Evolutionary conservation across 2,329 filamentous ascomycete genomes (phyloP).

Genomic region (Fusarium lateritium): DNA sequence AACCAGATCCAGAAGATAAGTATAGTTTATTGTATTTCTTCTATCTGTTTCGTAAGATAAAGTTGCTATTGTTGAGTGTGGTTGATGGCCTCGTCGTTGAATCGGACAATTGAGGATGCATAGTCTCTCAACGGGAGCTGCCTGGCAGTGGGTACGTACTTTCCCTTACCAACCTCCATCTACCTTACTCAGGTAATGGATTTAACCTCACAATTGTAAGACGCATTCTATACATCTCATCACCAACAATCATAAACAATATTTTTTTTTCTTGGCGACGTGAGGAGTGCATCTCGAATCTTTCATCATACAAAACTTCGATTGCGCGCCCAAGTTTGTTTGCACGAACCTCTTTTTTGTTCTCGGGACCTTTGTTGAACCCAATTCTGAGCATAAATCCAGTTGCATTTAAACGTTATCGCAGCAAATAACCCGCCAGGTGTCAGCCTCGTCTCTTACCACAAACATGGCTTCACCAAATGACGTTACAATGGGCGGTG

Average conservation of each 20-base stretch:
- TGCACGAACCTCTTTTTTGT: background rate
- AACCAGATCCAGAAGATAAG: background rate
- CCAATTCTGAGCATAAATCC: background rate
- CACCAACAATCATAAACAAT: background rate
- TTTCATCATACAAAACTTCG: background rate
- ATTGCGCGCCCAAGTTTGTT: no score
- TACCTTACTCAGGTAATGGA: background rate
- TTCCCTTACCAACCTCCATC: background rate
- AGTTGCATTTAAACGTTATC: background rate
- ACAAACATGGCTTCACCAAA: conserved; percentile 51
- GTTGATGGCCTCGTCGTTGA: background rate
- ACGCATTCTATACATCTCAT: background rate
- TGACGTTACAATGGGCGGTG: conserved; percentile 53
- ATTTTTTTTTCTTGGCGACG: background rate
- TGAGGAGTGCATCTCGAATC: background rate
- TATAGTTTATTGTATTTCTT: background rate
- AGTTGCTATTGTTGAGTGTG: background rate
- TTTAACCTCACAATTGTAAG: conserved; percentile 9
- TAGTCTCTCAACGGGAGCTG: conserved; percentile 1
- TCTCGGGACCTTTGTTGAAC: background rate
- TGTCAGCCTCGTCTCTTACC: background rate
- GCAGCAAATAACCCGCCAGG: background rate
- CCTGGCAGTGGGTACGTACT: conserved; percentile 3
- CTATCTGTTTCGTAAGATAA: no score
- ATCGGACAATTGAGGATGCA: background rate